Evolutionary conservation across 345 rosid genomes (phyloP).

Genomic region (Crucihimalaya himalaica): DNA sequence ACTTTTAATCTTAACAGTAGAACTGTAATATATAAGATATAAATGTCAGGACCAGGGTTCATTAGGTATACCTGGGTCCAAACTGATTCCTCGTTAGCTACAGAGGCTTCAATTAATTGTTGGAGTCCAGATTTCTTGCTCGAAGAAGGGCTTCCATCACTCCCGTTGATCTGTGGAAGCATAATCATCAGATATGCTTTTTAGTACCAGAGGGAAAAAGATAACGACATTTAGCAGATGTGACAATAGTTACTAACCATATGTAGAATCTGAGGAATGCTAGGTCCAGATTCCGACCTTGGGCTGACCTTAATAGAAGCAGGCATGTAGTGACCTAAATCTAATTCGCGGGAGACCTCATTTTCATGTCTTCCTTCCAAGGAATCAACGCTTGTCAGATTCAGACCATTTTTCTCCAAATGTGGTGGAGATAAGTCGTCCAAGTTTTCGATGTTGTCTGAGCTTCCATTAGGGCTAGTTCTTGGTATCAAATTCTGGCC

Average conservation of each 20-base stretch:
- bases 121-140: constrained; percentile 78
- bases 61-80: constrained; percentile 69
- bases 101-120: constrained; percentile 76
- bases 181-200: constrained; percentile 15
- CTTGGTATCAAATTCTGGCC: constrained; percentile 48
- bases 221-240: constrained; percentile 25
- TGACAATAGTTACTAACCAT: constrained; percentile 50
- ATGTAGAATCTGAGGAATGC: constrained; percentile 97
- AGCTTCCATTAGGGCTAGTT: constrained; percentile 49
- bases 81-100: constrained; percentile 67
- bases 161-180: constrained; percentile 66
- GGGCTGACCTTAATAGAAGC: constrained; percentile 57
- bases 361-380: constrained; percentile 41
- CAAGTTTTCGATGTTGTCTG: constrained; percentile 48
- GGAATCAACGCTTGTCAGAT: constrained; percentile 46
- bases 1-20: not conserved
- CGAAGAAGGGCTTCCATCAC: constrained; percentile 58
- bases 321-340: constrained; percentile 52
- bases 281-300: constrained; percentile 65
- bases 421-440: constrained; percentile 56
- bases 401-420: constrained; percentile 57
- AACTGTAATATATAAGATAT: not conserved
- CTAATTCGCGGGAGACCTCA: constrained; percentile 50
- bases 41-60: constrained; percentile 9
- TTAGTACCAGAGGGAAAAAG: constrained; percentile 13